Percentiles rank a stretch among this genome's conserved stretches.
These are phyloP conservation scores for Groenewaldozyma tartarivorans DNA, from an alignment of 805 yeast species.

Conservation along the genomic window DNA sequence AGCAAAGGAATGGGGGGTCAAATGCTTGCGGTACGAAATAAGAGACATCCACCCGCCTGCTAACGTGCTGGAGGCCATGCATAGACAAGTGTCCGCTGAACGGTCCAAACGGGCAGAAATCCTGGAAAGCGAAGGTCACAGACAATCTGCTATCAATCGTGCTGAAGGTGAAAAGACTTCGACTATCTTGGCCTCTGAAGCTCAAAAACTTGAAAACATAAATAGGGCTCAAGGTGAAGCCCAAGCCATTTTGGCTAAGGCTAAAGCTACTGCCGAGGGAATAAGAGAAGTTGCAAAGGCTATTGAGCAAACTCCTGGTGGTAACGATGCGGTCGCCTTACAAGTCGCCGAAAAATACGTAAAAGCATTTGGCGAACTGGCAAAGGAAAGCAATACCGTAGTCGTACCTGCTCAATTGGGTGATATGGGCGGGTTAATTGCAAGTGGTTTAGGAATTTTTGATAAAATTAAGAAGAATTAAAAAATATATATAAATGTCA, in stretches of 20 bases:
- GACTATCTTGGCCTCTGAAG: slow-evolving; percentile 68
- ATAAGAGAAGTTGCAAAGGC: slow-evolving; percentile 56
- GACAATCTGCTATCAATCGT: slow-evolving; percentile 69
- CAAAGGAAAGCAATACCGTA: slow-evolving; percentile 71
- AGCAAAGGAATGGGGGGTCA: slow-evolving; percentile 76
- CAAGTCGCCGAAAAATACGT: slow-evolving; percentile 80
- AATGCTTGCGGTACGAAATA: slow-evolving; percentile 76
- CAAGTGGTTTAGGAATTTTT: slow-evolving; percentile 67
- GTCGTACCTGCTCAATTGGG: slow-evolving; percentile 70
- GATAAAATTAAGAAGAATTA: slow-evolving; percentile 23
- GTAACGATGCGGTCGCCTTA: slow-evolving; percentile 64
- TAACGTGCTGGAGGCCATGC: slow-evolving; percentile 84
- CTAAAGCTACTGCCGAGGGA: slow-evolving; percentile 68
- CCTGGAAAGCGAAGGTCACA: slow-evolving; percentile 74
- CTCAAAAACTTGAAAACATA: slow-evolving; percentile 48
- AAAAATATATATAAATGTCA: too few relatives aligned
- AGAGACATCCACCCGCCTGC: slow-evolving; percentile 83
- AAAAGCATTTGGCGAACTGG: slow-evolving; percentile 70
- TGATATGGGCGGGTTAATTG: slow-evolving; percentile 65
- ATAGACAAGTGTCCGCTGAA: slow-evolving; percentile 81
- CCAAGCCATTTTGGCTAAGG: slow-evolving; percentile 53
- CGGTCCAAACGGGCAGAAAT: slow-evolving; percentile 82
- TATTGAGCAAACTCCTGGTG: slow-evolving; percentile 58
- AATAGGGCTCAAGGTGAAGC: slow-evolving; percentile 70
- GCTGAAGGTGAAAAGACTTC: slow-evolving; percentile 76